These are phyloP conservation scores for Verticillium albo-atrum DNA, from an alignment of 2,329 filamentous ascomycete genomes.

Conservation along the genomic window DNA sequence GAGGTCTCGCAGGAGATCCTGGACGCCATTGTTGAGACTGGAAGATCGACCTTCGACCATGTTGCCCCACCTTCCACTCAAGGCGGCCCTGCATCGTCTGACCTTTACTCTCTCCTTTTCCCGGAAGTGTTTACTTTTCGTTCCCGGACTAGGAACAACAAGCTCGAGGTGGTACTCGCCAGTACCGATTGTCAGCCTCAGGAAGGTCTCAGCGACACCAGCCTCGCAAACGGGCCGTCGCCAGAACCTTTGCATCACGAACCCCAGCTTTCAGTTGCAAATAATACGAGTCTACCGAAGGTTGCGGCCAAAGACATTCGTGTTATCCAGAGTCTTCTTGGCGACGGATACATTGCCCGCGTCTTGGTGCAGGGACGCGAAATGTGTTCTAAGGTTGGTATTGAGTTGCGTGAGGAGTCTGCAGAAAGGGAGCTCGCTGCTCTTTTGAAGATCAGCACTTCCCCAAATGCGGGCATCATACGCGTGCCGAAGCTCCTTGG, in stretches of 20 bases:
- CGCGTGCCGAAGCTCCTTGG: slow-evolving; percentile 14
- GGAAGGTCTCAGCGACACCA: neutral
- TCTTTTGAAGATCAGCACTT: slow-evolving; percentile 10
- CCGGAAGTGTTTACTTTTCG: slow-evolving; percentile 9
- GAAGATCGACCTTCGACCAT: slow-evolving; percentile 9
- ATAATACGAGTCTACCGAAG: slow-evolving; percentile 4
- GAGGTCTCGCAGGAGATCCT: slow-evolving; percentile 9
- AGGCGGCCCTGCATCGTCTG: neutral
- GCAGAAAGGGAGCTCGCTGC: slow-evolving; percentile 5
- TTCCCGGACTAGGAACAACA: slow-evolving; percentile 7
- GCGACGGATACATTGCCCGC: slow-evolving; percentile 11
- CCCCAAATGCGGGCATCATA: slow-evolving; percentile 6
- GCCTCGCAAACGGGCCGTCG: neutral
- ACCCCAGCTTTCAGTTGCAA: neutral
- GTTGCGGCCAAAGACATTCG: slow-evolving; percentile 12
- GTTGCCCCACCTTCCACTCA: slow-evolving; percentile 6
- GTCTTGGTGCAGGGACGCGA: slow-evolving; percentile 10
- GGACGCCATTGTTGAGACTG: slow-evolving; percentile 6
- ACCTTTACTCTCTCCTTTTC: slow-evolving; percentile 13
- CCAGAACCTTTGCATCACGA: neutral
- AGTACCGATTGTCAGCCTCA: too few relatives aligned
- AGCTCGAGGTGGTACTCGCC: neutral
- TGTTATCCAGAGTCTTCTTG: slow-evolving; percentile 9
- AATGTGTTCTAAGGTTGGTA: slow-evolving; percentile 10
- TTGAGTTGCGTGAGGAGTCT: slow-evolving; percentile 7